phyloP scores from a whole-genome alignment of 2,329 filamentous ascomycete genomes.

The Xylaria sp. region DNA sequence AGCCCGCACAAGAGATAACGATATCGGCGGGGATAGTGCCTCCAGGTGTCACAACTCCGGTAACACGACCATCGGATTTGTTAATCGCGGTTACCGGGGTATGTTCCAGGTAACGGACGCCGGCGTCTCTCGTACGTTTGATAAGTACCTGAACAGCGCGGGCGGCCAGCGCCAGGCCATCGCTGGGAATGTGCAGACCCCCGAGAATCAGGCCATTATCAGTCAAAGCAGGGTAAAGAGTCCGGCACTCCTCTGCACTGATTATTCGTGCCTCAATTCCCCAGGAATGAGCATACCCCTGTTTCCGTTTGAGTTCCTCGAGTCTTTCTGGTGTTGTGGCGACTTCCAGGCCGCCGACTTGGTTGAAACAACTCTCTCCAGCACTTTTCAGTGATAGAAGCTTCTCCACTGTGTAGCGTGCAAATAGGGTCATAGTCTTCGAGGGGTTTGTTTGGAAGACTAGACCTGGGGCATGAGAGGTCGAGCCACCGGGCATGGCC shows the following conservation, averaged over 20 bases:
- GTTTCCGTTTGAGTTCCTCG: conserved; percentile 37
- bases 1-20: conserved; percentile 37
- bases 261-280: conserved; percentile 34
- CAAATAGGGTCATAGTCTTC: conserved; percentile 38
- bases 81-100: conserved; percentile 36
- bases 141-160: conserved; percentile 35
- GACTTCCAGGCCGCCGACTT: conserved; percentile 36
- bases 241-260: conserved; percentile 33
- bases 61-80: conserved; percentile 29
- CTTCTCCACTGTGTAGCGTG: conserved; percentile 36
- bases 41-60: conserved; percentile 32
- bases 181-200: conserved; percentile 34
- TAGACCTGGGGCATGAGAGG: conserved; percentile 36
- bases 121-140: conserved; percentile 32
- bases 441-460: conserved; percentile 39
- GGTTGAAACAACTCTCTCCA: conserved; percentile 38
- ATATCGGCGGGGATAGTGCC: conserved; percentile 34
- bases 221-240: conserved; percentile 31
- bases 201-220: conserved; percentile 34
- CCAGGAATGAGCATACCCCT: conserved; percentile 36
- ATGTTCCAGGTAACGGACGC: conserved; percentile 34
- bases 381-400: conserved; percentile 31
- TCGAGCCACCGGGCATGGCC: conserved; percentile 35
- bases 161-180: conserved; percentile 36
- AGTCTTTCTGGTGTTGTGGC: conserved; percentile 37